Conservation (phyloP, 2,329 filamentous ascomycete species). For the Fusarium caatingaense region DNA sequence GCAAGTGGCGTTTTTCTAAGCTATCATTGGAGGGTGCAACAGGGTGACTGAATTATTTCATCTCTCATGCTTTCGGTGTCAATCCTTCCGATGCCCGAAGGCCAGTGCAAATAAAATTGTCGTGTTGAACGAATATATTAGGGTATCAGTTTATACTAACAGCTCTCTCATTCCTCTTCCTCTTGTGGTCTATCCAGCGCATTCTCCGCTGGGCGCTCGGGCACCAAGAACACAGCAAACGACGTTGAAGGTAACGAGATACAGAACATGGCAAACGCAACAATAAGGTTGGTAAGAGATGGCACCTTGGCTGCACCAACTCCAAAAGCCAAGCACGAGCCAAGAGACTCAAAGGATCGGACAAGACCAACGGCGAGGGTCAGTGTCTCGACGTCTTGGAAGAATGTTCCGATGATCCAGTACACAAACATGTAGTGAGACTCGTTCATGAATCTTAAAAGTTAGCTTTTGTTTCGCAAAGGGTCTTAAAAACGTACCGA, state of each 20-base stretch:
- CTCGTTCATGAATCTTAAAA: slow-evolving; percentile 59
- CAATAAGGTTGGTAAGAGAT: slow-evolving; percentile 61
- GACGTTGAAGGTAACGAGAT: slow-evolving; percentile 55
- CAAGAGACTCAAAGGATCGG: slow-evolving; percentile 61
- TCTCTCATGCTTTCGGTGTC: neutral
- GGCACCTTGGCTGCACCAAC: slow-evolving; percentile 59
- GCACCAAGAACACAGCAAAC: slow-evolving; percentile 52
- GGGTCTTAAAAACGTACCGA: slow-evolving; percentile 46
- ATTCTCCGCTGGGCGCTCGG: slow-evolving; percentile 44
- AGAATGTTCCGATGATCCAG: slow-evolving; percentile 63
- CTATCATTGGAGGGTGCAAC: neutral
- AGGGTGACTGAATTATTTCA: neutral
- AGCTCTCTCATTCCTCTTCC: neutral
- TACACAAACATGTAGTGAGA: slow-evolving; percentile 64
- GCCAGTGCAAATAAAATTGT: neutral
- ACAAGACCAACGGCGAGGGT: slow-evolving; percentile 61
- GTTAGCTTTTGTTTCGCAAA: neutral
- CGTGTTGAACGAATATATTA: neutral
- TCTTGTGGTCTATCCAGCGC: slow-evolving; percentile 10
- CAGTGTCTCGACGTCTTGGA: slow-evolving; percentile 63
- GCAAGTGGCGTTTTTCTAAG: slow-evolving; percentile 6
- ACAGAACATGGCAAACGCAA: slow-evolving; percentile 61
- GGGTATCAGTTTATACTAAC: neutral
- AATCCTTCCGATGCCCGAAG: neutral
- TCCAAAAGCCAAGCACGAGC: slow-evolving; percentile 59